Conservation (phyloP, 352 stramenopile genomes). For the Phytophthora kernoviae region DNA sequence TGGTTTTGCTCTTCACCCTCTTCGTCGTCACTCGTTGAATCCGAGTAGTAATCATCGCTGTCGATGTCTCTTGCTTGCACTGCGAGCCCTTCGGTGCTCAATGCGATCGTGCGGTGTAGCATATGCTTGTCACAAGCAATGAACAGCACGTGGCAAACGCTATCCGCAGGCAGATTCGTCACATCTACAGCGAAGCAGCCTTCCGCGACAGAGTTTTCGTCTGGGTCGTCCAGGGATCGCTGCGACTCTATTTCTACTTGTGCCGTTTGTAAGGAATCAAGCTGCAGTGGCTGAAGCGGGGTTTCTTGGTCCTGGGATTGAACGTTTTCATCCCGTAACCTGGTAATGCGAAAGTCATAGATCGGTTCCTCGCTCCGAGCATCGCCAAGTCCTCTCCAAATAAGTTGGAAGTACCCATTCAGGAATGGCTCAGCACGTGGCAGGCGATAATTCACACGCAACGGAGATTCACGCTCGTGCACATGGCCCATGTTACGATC, state of each 20-base stretch:
- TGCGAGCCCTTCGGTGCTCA: slow-evolving; percentile 57
- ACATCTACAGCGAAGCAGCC: slow-evolving; percentile 53
- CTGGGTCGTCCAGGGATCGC: slow-evolving; percentile 27
- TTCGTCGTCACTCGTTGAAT: slow-evolving; percentile 27
- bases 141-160: slow-evolving; percentile 63
- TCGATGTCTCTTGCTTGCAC: slow-evolving; percentile 27
- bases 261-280: slow-evolving; percentile 4
- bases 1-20: slow-evolving; percentile 22
- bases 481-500: slow-evolving; percentile 38
- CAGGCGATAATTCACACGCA: slow-evolving; percentile 56
- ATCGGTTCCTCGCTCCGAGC: slow-evolving; percentile 57
- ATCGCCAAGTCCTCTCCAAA: slow-evolving; percentile 56
- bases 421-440: slow-evolving; percentile 46
- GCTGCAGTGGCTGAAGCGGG: slow-evolving; percentile 31
- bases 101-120: slow-evolving; percentile 60
- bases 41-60: slow-evolving; percentile 32
- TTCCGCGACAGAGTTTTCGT: slow-evolving; percentile 31
- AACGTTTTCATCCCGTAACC: slow-evolving; percentile 42
- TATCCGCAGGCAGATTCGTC: slow-evolving; percentile 43
- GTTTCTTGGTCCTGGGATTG: slow-evolving; percentile 15
- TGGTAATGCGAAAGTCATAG: slow-evolving; percentile 46
- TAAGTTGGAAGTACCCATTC: slow-evolving; percentile 69
- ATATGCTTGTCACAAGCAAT: slow-evolving; percentile 61
- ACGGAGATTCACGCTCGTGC: slow-evolving; percentile 38
- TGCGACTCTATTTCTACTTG: slow-evolving; percentile 1